These are phyloP conservation scores for Komagataella ulmi DNA, from an alignment of 805 yeast species.

Conservation along the genomic window DNA sequence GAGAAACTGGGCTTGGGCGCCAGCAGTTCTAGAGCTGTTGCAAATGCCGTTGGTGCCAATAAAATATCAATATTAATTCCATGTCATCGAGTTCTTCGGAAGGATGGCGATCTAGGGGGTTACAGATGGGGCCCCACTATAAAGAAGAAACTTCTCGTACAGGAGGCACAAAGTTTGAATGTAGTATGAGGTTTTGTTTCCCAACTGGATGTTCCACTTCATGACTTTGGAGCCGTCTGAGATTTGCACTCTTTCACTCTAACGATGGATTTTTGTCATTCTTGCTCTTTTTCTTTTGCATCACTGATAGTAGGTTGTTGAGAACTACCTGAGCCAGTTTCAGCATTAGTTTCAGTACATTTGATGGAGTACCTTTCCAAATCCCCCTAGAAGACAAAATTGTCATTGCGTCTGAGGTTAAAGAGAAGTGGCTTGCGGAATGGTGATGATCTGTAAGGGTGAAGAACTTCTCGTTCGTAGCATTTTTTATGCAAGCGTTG, in stretches of 20 bases:
- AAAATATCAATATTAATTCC: neutral
- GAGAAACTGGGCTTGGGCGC: neutral
- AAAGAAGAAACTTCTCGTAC: neutral
- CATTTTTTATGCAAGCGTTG: neutral
- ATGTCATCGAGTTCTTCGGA: neutral
- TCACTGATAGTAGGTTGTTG: neutral
- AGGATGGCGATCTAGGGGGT: neutral
- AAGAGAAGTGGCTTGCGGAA: neutral
- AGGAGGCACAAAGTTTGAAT: neutral
- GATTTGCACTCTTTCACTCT: neutral
- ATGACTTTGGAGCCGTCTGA: no score
- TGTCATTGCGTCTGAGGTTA: neutral
- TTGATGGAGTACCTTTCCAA: neutral
- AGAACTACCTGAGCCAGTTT: neutral
- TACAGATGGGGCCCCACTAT: neutral
- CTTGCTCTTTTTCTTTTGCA: neutral
- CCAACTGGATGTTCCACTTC: no score
- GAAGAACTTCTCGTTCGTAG: neutral
- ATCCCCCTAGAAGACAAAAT: neutral
- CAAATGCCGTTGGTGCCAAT: neutral
- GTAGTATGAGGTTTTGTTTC: neutral
- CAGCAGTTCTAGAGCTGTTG: neutral
- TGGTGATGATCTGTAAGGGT: neutral
- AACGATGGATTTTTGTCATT: neutral
- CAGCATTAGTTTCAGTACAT: neutral